Conservation (phyloP, 331 rosid species). For the Saraca asoca region DNA sequence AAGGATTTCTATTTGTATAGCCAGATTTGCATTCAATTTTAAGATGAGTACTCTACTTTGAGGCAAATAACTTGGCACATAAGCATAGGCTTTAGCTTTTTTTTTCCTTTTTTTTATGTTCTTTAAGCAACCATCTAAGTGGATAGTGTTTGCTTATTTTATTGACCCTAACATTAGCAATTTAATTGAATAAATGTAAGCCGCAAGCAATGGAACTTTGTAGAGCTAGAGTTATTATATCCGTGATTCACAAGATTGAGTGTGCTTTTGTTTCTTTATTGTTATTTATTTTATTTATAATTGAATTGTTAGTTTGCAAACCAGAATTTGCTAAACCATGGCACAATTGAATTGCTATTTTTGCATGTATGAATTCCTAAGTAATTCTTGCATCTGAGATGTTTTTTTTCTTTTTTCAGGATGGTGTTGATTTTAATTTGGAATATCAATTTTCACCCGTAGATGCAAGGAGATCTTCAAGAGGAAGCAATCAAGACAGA, state of each 20-base stretch:
- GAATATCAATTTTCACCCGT: no score
- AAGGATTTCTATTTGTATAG: conserved; percentile 2
- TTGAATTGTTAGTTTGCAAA: no score
- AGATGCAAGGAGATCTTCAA: no score
- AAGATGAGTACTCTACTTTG: neutral
- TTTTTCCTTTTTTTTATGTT: conserved; percentile 36
- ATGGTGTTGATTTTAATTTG: no score
- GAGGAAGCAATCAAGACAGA: no score
- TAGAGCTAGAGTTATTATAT: conserved; percentile 50
- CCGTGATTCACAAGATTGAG: no score
- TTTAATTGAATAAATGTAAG: conserved; percentile 33
- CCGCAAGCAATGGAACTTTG: conserved; percentile 44
- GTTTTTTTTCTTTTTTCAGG: no score
- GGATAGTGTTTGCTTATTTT: no score
- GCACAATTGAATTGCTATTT: no score
- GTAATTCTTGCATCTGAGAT: no score
- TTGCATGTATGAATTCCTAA: no score
- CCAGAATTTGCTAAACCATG: no score
- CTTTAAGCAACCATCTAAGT: conserved; percentile 28
- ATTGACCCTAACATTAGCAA: conserved; percentile 4
- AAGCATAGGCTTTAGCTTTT: conserved; percentile 21
- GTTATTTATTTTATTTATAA: neutral
- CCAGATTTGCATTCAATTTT: neutral
- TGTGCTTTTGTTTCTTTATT: conserved; percentile 29
- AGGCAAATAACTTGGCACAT: conserved; percentile 19